phyloP scores from a whole-genome alignment of 805 yeast genomes.

The Myxozyma sirexii region DNA sequence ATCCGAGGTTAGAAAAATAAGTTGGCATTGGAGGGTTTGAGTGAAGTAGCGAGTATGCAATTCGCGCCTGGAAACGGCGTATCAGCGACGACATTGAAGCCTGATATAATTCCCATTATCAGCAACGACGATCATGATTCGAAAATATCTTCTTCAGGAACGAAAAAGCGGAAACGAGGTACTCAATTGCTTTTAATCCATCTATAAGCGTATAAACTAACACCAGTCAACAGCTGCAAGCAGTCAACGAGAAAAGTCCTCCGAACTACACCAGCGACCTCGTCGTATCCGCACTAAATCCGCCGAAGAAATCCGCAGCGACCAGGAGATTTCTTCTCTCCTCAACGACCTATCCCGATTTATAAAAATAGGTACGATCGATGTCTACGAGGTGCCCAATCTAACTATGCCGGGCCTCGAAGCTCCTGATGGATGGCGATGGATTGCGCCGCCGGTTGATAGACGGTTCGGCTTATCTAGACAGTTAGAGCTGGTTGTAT shows the following conservation, averaged over 20 bases:
- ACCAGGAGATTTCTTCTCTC: slow-evolving; percentile 34
- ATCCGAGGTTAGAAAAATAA: too few species aligned
- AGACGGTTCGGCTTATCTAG: slow-evolving; percentile 7
- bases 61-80: neutral
- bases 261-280: neutral
- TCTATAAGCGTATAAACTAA: too few species aligned
- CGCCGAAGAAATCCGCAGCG: slow-evolving; percentile 23
- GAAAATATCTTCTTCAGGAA: neutral
- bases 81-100: neutral
- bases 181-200: neutral
- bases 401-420: slow-evolving; percentile 44
- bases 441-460: slow-evolving; percentile 56
- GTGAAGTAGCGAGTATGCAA: neutral
- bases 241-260: neutral
- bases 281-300: slow-evolving; percentile 1
- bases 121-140: too few species aligned
- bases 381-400: slow-evolving; percentile 49
- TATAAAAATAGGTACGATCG: slow-evolving; percentile 55
- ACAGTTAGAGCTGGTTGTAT: slow-evolving; percentile 34
- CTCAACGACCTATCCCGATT: slow-evolving; percentile 49
- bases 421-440: slow-evolving; percentile 55
- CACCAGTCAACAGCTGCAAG: neutral
- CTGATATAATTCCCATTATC: too few species aligned
- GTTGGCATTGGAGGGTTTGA: neutral
- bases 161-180: neutral